Conservation (phyloP, 495 filamentous ascomycete genomes). For the Halenospora varia region DNA sequence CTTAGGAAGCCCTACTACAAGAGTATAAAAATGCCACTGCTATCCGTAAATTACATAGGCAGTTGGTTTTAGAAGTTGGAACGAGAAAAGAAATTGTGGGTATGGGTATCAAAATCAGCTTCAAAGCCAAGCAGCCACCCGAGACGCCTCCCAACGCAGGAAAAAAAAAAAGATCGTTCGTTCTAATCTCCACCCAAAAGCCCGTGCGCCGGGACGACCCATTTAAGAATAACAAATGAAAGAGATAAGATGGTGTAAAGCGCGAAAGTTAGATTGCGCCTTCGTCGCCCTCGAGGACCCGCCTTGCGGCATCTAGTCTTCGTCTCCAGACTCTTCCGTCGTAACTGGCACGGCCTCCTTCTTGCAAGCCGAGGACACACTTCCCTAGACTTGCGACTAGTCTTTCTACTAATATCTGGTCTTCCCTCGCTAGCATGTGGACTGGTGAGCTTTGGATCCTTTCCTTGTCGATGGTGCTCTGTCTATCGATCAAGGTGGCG, state of each 20-base stretch:
- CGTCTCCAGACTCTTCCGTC: constrained; percentile 61
- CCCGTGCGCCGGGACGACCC: neutral
- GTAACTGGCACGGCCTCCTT: constrained; percentile 51
- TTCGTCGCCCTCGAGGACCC: constrained; percentile 62
- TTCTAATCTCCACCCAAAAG: neutral
- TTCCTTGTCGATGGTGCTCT: constrained; percentile 12
- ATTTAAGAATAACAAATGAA: neutral
- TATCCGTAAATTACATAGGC: no score
- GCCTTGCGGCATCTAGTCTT: constrained; percentile 67
- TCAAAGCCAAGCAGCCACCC: neutral
- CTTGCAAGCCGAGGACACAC: constrained; percentile 65
- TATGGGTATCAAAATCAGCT: constrained; percentile 6
- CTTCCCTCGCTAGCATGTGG: constrained; percentile 57
- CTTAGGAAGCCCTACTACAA: no score
- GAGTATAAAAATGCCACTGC: no score
- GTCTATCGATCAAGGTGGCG: constrained; percentile 22
- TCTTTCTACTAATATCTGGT: constrained; percentile 71
- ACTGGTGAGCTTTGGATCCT: constrained; percentile 33
- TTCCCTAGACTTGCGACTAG: constrained; percentile 70
- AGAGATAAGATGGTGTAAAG: neutral
- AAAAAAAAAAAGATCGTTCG: neutral
- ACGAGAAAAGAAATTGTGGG: no score
- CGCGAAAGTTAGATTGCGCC: constrained; percentile 9
- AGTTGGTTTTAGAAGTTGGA: no score
- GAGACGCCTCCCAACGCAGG: neutral